phyloP scores from a whole-genome alignment of 768 basidiomycete species.

The Pleurotus giganteus region DNA sequence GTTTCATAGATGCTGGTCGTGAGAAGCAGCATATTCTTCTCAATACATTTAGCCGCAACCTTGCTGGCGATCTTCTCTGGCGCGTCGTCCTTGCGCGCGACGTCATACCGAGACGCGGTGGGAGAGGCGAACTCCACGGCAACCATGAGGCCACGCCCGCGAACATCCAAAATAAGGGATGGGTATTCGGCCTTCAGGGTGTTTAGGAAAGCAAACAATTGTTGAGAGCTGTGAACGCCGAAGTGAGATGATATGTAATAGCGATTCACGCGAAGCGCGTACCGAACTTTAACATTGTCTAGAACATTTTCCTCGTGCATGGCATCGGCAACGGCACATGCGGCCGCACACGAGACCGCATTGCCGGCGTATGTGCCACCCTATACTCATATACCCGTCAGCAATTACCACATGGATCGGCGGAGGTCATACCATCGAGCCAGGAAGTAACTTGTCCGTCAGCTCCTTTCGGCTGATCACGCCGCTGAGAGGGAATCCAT shows the following conservation, averaged over 20 bases:
- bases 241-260: slow-evolving; percentile 8
- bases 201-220: slow-evolving; percentile 65
- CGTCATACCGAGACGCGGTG: slow-evolving; percentile 49
- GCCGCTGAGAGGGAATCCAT: slow-evolving; percentile 92
- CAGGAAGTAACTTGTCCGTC: slow-evolving; percentile 74
- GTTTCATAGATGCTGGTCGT: slow-evolving; percentile 90
- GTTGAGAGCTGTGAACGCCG: slow-evolving; percentile 50
- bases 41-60: slow-evolving; percentile 77
- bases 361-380: slow-evolving; percentile 94
- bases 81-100: slow-evolving; percentile 27
- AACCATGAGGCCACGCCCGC: slow-evolving; percentile 89
- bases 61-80: slow-evolving; percentile 58
- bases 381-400: slow-evolving; percentile 29
- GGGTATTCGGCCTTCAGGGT: slow-evolving; percentile 52
- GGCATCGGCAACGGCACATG: slow-evolving; percentile 73
- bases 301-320: slow-evolving; percentile 81
- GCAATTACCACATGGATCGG: not conserved
- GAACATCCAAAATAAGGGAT: slow-evolving; percentile 74
- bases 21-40: slow-evolving; percentile 82
- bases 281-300: slow-evolving; percentile 76
- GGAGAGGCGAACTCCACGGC: slow-evolving; percentile 77
- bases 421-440: slow-evolving; percentile 61
- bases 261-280: slow-evolving; percentile 11
- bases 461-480: slow-evolving; percentile 79
- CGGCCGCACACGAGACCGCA: slow-evolving; percentile 90